A percentile compares a stretch with the other conserved stretches of the same genome.
Evolutionary conservation across 331 rosid genomes (phyloP).

Genomic region (Arachis monticola): DNA sequence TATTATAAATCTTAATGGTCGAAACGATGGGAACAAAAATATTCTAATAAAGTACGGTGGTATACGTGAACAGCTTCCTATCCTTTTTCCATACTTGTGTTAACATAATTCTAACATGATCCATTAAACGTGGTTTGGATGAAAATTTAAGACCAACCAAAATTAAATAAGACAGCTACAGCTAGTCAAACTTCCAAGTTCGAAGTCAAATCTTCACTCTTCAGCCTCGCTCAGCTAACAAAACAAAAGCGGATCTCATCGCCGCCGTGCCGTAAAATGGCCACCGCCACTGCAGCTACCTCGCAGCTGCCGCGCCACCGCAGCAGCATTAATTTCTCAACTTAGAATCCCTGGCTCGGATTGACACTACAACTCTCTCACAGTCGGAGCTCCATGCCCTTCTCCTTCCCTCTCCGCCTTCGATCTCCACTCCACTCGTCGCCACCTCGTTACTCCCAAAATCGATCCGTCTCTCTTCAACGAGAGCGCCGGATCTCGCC

Average conservation of each 20-base stretch:
- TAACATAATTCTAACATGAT: too few relatives aligned
- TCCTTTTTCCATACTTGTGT: too few relatives aligned
- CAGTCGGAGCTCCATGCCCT: conserved; percentile 74
- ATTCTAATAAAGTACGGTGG: too few relatives aligned
- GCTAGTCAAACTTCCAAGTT: neutral
- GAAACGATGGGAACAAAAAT: too few relatives aligned
- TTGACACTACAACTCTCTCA: conserved; percentile 64
- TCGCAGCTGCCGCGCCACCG: neutral
- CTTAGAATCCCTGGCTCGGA: conserved; percentile 46
- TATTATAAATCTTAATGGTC: too few relatives aligned
- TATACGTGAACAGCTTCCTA: too few relatives aligned
- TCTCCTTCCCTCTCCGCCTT: conserved; percentile 62
- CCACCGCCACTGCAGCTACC: neutral
- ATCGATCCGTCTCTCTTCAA: conserved; percentile 74
- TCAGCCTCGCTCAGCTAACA: neutral
- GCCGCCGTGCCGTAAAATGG: neutral
- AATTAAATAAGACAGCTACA: too few relatives aligned
- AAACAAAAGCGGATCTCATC: neutral
- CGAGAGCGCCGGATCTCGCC: conserved; percentile 81
- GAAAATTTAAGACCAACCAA: too few relatives aligned
- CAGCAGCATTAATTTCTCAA: conserved; percentile 8
- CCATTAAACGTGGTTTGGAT: too few relatives aligned
- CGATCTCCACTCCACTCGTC: conserved; percentile 51
- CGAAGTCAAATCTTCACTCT: neutral
- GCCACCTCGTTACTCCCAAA: conserved; percentile 53